Percentiles rank a stretch among this genome's conserved stretches.
These are phyloP conservation scores for Fusarium nurragi DNA, from an alignment of 2,329 filamentous ascomycete genomes.

Conservation along the genomic window DNA sequence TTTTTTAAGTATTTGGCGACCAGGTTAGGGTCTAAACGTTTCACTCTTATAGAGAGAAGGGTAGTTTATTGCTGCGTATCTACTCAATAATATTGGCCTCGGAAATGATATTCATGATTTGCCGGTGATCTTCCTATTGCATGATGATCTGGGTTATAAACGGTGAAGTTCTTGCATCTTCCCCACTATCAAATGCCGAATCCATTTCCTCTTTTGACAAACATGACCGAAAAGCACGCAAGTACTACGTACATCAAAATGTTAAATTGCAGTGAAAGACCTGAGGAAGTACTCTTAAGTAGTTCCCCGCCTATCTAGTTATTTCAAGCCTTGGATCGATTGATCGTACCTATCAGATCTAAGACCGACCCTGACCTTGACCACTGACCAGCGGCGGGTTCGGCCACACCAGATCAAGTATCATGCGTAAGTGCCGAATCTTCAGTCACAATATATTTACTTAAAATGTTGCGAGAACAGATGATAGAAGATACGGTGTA, in stretches of 20 bases:
- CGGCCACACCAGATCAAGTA: background rate
- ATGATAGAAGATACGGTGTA: background rate
- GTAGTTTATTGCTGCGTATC: background rate
- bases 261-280: too few species aligned
- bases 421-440: background rate
- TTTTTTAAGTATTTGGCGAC: background rate
- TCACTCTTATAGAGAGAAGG: background rate
- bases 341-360: too few species aligned
- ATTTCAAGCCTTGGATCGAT: too few species aligned
- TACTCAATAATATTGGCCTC: background rate
- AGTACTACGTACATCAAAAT: background rate
- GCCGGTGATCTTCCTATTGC: slow-evolving; percentile 9
- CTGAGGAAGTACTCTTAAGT: too few species aligned
- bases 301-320: too few species aligned
- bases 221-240: background rate
- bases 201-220: background rate
- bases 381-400: background rate
- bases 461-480: background rate
- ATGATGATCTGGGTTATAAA: slow-evolving; percentile 9
- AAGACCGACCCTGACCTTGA: background rate
- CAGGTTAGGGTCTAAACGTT: background rate
- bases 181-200: background rate
- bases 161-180: background rate
- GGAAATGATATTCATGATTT: slow-evolving; percentile 1
- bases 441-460: background rate